Conservation (phyloP, 2,329 filamentous ascomycete species). For the Hortaea sp. region DNA sequence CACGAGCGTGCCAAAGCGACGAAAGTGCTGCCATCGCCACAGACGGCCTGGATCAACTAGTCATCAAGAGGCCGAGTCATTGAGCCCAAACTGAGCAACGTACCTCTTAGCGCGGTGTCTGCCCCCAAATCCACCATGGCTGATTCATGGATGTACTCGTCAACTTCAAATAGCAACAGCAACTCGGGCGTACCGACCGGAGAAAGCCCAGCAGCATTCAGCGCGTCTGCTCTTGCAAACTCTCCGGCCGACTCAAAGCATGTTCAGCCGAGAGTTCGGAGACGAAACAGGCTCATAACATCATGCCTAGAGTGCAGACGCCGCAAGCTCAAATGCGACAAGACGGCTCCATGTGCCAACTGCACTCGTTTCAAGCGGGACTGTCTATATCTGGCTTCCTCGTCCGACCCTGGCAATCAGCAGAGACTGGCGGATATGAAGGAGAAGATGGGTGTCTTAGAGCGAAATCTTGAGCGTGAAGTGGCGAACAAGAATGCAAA, state of each 20-base stretch:
- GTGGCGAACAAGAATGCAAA: constrained; percentile 40
- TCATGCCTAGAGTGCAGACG: constrained; percentile 63
- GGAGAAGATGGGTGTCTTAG: constrained; percentile 64
- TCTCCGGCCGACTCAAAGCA: constrained; percentile 2
- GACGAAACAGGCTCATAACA: constrained; percentile 45
- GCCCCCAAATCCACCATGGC: constrained; percentile 1
- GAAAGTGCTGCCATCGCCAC: too few species aligned
- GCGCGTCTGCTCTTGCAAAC: constrained; percentile 4
- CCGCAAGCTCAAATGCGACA: constrained; percentile 71
- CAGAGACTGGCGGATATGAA: constrained; percentile 66
- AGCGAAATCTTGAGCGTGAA: constrained; percentile 59
- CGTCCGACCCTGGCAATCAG: constrained; percentile 60
- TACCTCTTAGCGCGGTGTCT: too few species aligned
- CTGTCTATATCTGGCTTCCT: constrained; percentile 55
- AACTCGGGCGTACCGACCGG: background rate
- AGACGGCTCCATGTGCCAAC: constrained; percentile 60
- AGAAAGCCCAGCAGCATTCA: constrained; percentile 3
- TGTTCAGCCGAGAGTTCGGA: constrained; percentile 11
- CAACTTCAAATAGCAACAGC: background rate
- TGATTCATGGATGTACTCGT: constrained; percentile 10
- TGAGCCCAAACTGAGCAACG: too few species aligned
- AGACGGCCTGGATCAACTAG: too few species aligned
- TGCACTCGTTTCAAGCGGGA: constrained; percentile 44
- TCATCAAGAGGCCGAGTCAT: too few species aligned
- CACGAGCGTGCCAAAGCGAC: too few species aligned